Percentiles rank a stretch among this genome's conserved stretches.
Conservation (phyloP, 208 protist species). For the Acanthamoeba triangularis region DNA sequence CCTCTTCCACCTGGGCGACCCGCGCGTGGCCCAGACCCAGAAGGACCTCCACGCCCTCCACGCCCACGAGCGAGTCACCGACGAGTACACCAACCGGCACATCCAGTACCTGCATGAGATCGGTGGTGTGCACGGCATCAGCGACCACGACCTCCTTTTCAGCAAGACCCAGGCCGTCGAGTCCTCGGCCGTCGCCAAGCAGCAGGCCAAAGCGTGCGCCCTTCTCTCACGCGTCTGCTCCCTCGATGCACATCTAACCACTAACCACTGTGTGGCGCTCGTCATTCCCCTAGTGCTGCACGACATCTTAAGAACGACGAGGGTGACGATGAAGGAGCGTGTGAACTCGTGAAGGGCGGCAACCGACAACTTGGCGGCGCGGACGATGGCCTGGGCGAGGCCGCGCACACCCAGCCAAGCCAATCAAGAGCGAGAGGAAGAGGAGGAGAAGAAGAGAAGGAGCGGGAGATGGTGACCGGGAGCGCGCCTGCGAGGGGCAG, state of each 20-base stretch:
- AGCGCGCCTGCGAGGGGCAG: neutral
- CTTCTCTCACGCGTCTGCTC: no score
- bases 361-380: no score
- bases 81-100: constrained; percentile 72
- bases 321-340: neutral
- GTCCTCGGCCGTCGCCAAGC: constrained; percentile 54
- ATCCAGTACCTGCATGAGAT: constrained; percentile 65
- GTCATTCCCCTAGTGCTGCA: neutral
- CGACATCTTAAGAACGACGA: neutral
- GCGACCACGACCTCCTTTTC: constrained; percentile 86
- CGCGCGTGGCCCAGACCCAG: constrained; percentile 77
- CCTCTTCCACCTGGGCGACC: constrained; percentile 81
- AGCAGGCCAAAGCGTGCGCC: constrained; percentile 35
- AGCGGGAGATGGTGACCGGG: neutral
- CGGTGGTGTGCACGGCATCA: constrained; percentile 77
- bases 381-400: neutral
- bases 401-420: neutral
- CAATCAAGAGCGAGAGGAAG: no score
- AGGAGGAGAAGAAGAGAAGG: neutral
- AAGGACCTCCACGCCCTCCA: constrained; percentile 79
- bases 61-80: constrained; percentile 76
- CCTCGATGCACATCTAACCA: no score
- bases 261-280: no score
- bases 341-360: neutral
- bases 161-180: constrained; percentile 76